Evolutionary conservation across 192 early-diverging fungal genomes (phyloP).

Genomic region (Coemansia sp.): DNA sequence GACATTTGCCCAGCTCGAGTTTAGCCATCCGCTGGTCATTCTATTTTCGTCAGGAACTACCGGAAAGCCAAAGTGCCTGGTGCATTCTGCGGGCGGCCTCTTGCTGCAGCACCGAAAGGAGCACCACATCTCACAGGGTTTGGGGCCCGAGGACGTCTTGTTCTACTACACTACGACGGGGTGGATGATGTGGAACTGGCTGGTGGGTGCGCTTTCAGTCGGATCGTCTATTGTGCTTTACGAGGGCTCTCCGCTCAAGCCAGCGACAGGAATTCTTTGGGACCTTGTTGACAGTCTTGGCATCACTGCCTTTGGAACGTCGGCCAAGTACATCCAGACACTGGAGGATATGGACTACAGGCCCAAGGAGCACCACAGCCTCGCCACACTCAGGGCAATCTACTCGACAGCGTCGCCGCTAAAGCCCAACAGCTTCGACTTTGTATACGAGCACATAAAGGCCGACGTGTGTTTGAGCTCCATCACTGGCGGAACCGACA

Average conservation of each 20-base stretch:
- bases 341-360: constrained; percentile 70
- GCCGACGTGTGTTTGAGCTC: constrained; percentile 82
- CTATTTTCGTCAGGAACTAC: constrained; percentile 95
- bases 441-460: constrained; percentile 84
- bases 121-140: constrained; percentile 80
- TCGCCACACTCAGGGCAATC: constrained; percentile 67
- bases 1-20: constrained; percentile 79
- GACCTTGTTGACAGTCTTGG: constrained; percentile 69
- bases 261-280: constrained; percentile 72
- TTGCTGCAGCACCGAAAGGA: constrained; percentile 94
- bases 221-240: constrained; percentile 81
- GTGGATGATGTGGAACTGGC: constrained; percentile 99
- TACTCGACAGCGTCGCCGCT: constrained; percentile 95
- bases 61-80: constrained; percentile 94
- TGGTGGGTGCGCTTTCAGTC: constrained; percentile 72
- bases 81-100: constrained; percentile 87
- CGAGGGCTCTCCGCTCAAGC: constrained; percentile 94
- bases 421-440: constrained; percentile 89
- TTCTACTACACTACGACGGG: constrained; percentile 91
- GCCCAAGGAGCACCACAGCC: constrained; percentile 62
- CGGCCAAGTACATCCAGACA: constrained; percentile 93
- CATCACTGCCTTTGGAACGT: constrained; percentile 88
- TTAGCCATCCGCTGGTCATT: constrained; percentile 88
- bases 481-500: constrained; percentile 97
- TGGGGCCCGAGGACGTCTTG: constrained; percentile 71